Evolutionary conservation across 108 stramenopile species (phyloP).

Genomic region (Nitzschia sp.): DNA sequence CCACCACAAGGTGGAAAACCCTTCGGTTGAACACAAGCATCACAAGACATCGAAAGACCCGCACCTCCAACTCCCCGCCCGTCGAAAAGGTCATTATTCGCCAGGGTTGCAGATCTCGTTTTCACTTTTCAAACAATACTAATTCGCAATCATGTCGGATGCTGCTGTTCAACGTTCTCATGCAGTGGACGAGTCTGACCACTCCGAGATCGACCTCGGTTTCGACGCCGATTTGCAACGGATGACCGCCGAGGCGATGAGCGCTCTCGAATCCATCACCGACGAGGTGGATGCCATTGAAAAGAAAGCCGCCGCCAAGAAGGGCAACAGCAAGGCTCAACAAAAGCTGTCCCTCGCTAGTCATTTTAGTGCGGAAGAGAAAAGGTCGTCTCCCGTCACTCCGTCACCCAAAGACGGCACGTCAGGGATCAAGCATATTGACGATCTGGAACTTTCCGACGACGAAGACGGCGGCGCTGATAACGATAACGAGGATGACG

Average conservation of each 20-base stretch:
- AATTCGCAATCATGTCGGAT: too few relatives aligned
- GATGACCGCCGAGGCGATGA: conserved; percentile 11
- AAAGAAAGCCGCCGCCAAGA: not conserved
- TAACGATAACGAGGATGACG: conserved; percentile 19
- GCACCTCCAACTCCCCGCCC: too few relatives aligned
- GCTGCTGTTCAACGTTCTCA: not conserved
- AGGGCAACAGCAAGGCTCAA: not conserved
- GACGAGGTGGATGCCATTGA: conserved; percentile 12
- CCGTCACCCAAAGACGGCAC: not conserved
- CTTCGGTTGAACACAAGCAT: too few relatives aligned
- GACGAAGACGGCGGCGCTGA: not conserved
- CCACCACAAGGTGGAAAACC: too few relatives aligned
- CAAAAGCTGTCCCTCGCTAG: not conserved
- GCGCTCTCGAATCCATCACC: conserved; percentile 12
- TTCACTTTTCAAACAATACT: too few relatives aligned
- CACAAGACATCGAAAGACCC: too few relatives aligned
- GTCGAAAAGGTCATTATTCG: too few relatives aligned
- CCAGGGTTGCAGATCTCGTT: too few relatives aligned
- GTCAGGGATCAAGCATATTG: conserved; percentile 13
- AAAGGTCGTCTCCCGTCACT: not conserved
- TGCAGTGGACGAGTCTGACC: not conserved
- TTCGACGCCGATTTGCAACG: conserved; percentile 11
- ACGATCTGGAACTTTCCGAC: conserved; percentile 13
- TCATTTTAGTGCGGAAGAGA: conserved; percentile 1
- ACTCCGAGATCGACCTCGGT: conserved; percentile 3